Conservation (phyloP, 352 stramenopile species). For the Pythium biforme region DNA sequence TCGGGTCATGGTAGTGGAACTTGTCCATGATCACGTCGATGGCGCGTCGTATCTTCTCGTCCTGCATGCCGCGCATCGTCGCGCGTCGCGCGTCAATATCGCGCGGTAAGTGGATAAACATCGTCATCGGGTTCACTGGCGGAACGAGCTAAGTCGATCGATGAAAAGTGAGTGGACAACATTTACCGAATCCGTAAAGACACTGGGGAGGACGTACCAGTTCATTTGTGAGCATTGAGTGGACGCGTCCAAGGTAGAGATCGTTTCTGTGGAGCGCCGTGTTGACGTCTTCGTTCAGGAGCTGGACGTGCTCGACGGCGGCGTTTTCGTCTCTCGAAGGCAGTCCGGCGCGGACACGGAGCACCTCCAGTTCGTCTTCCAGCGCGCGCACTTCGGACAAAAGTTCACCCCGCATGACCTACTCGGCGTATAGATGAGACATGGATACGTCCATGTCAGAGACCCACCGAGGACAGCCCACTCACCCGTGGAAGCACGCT, state of each 20-base stretch:
- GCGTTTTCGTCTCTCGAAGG: not conserved
- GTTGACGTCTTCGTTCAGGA: not conserved
- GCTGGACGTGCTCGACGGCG: not conserved
- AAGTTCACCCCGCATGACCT: not conserved
- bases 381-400: not conserved
- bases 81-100: not conserved
- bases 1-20: not conserved
- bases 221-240: conserved; percentile 15
- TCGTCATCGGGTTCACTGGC: conserved; percentile 15
- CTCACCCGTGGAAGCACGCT: too few relatives aligned
- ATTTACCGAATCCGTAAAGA: too few relatives aligned
- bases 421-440: too few relatives aligned
- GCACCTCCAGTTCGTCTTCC: not conserved
- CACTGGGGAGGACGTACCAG: too few relatives aligned
- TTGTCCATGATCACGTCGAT: not conserved
- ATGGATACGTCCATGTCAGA: too few relatives aligned
- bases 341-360: conserved; percentile 4
- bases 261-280: conserved; percentile 6
- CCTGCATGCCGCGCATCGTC: conserved; percentile 25
- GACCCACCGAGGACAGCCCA: too few relatives aligned
- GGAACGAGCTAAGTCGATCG: not conserved
- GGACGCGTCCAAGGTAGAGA: conserved; percentile 8
- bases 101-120: conserved; percentile 12
- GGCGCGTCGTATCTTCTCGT: conserved; percentile 37
- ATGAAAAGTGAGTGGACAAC: too few relatives aligned